Conservation (phyloP, 768 basidiomycete genomes). For the Lentinus tigrinus region DNA sequence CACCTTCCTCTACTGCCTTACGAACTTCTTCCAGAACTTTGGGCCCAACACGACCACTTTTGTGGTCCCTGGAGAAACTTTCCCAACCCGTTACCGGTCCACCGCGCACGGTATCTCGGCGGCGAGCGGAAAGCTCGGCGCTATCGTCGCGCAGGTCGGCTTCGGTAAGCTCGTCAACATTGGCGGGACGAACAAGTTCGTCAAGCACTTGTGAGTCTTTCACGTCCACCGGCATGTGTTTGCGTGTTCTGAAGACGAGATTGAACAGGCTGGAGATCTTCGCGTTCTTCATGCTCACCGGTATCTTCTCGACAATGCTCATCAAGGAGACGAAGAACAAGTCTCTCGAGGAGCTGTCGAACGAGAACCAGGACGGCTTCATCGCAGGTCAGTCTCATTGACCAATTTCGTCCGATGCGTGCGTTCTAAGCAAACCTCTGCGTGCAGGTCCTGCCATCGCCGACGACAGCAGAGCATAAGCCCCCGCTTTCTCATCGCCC, state of each 20-base stretch:
- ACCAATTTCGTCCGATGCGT: no score
- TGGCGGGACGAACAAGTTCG: slow-evolving; percentile 58
- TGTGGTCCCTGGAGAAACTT: slow-evolving; percentile 76
- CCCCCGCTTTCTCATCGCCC: background rate
- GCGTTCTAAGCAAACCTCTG: no score
- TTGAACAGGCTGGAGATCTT: slow-evolving; percentile 66
- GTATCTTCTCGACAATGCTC: slow-evolving; percentile 77
- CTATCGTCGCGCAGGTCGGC: slow-evolving; percentile 77
- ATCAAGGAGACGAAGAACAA: slow-evolving; percentile 74
- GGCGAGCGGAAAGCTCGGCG: slow-evolving; percentile 80
- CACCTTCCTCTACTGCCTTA: slow-evolving; percentile 82
- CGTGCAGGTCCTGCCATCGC: background rate
- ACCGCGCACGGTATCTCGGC: slow-evolving; percentile 85
- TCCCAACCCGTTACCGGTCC: slow-evolving; percentile 87
- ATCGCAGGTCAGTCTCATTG: slow-evolving; percentile 32
- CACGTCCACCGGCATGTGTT: background rate
- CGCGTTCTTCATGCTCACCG: slow-evolving; percentile 85
- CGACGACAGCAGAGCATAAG: background rate
- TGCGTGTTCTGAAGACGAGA: background rate
- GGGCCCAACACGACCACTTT: slow-evolving; percentile 83
- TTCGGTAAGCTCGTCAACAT: slow-evolving; percentile 70
- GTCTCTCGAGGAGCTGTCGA: slow-evolving; percentile 70
- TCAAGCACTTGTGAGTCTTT: slow-evolving; percentile 63
- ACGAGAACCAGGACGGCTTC: slow-evolving; percentile 67
- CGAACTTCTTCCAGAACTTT: slow-evolving; percentile 90